Conservation (phyloP, 2,329 filamentous ascomycete genomes). For the Microcyclosporella mali region DNA sequence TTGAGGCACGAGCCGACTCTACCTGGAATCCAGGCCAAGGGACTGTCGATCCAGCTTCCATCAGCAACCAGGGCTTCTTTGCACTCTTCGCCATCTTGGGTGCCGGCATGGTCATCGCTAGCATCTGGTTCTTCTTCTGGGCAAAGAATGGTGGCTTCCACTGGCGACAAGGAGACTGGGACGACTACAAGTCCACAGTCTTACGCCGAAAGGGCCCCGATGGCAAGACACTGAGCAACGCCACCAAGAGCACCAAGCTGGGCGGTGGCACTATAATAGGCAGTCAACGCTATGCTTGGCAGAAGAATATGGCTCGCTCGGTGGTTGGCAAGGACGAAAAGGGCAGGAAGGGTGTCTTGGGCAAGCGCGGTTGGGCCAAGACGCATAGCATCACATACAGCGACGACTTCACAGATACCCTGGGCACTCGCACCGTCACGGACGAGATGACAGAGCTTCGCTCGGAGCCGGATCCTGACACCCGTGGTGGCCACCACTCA, state of each 20-base stretch:
- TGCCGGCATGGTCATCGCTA: slow-evolving; percentile 63
- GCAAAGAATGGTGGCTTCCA: slow-evolving; percentile 92
- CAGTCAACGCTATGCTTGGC: slow-evolving; percentile 54
- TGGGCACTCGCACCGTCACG: slow-evolving; percentile 24
- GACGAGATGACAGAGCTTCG: slow-evolving; percentile 30
- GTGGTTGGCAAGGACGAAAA: slow-evolving; percentile 44
- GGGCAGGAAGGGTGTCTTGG: slow-evolving; percentile 33
- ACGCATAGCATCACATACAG: slow-evolving; percentile 39
- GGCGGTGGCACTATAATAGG: slow-evolving; percentile 70
- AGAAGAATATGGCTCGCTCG: slow-evolving; percentile 29
- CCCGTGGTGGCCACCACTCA: slow-evolving; percentile 30
- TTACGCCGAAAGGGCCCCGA: slow-evolving; percentile 82
- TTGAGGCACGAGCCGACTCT: slow-evolving; percentile 10
- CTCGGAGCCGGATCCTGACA: slow-evolving; percentile 20
- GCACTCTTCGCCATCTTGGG: slow-evolving; percentile 81
- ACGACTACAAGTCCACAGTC: slow-evolving; percentile 96
- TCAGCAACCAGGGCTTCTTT: slow-evolving; percentile 61
- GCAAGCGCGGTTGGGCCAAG: slow-evolving; percentile 36
- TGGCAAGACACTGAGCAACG: slow-evolving; percentile 75
- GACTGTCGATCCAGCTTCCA: slow-evolving; percentile 30
- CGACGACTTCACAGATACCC: slow-evolving; percentile 37
- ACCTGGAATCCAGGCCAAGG: slow-evolving; percentile 30
- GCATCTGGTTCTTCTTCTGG: slow-evolving; percentile 99
- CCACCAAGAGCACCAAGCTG: slow-evolving; percentile 72
- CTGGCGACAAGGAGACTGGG: slow-evolving; percentile 83